These are phyloP conservation scores for Aspergillus neoniger DNA, from an alignment of 2,329 filamentous ascomycete species.

Conservation along the genomic window DNA sequence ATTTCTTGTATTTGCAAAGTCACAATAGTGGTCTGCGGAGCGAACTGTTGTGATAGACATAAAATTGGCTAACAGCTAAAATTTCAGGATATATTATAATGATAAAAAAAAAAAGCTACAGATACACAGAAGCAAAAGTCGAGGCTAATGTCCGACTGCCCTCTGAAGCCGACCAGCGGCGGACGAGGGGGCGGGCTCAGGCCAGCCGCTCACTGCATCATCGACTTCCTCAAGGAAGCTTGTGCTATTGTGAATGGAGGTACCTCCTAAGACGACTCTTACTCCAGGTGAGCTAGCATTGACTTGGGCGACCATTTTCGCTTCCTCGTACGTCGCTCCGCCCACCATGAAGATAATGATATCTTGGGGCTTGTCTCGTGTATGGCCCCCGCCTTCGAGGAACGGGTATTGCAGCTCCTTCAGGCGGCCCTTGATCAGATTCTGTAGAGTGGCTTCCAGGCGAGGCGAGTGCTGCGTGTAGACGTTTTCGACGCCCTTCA, in stretches of 20 bases:
- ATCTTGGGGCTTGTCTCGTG: slow-evolving; percentile 93
- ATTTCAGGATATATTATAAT: slow-evolving; percentile 1
- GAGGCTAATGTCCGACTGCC: slow-evolving; percentile 56
- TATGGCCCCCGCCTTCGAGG: slow-evolving; percentile 81
- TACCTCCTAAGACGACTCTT: slow-evolving; percentile 85
- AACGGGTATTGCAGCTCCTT: slow-evolving; percentile 90
- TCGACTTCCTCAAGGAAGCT: slow-evolving; percentile 91
- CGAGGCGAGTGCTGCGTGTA: slow-evolving; percentile 96
- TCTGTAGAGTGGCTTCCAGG: slow-evolving; percentile 83
- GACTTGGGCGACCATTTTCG: slow-evolving; percentile 91
- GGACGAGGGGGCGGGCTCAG: slow-evolving; percentile 64
- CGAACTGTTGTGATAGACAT: slow-evolving; percentile 16
- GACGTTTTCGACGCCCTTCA: slow-evolving; percentile 97
- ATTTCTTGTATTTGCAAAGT: slow-evolving; percentile 14
- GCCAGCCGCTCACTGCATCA: slow-evolving; percentile 84
- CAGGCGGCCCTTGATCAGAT: slow-evolving; percentile 86
- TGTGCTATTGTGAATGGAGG: slow-evolving; percentile 80
- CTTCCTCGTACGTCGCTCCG: slow-evolving; percentile 93
- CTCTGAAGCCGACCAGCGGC: slow-evolving; percentile 64
- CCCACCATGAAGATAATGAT: slow-evolving; percentile 94
- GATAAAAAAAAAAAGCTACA: not conserved
- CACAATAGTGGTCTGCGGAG: slow-evolving; percentile 4
- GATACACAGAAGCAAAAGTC: slow-evolving; percentile 23
- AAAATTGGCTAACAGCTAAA: not conserved
- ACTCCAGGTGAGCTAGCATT: slow-evolving; percentile 89